Base-by-base conservation (phyloP, 2,329 filamentous ascomycete genomes). In the Aspergillus fructus region DNA sequence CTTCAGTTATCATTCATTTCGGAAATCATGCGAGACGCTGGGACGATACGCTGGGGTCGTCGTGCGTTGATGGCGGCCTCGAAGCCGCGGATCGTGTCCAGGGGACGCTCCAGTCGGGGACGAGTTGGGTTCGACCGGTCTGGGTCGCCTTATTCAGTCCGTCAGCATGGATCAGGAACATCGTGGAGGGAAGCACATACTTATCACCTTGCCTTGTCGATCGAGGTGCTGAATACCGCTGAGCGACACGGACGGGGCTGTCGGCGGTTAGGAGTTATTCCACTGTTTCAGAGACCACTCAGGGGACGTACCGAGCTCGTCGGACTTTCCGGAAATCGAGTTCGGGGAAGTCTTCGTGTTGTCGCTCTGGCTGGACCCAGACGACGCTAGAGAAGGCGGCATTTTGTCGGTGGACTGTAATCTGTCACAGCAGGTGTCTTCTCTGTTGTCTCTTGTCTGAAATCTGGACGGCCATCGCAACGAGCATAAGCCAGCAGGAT, bases 61-160 rank as follows among this genome's bases (percentile, higher is more conserved):
- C 67, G 64, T 7, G 87, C 85, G 67, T 96, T 90, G 68, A 96
- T 96, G 53, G 91, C 90, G 39, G 88, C 90, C 74, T 97, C 91
- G 62, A 96, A 96, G 53, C 89, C 88, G 68, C 91, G 86, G 67
- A 97, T 96, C 1, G 93, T 97, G 68, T 96, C 93, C 46, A 97
- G 81, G 21, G 93, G 93, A 57, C 93, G 87, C 77, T 97, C 93
- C 84, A 91, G 88, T 68, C 92, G 86, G 68, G 84, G 89, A 64
- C 93, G 85, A 13, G 93, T 96, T 13, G 93, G 93, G 70, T 97
- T 97, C 42, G 91, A 96, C 62, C 86, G 84, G 75, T 97, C 93
- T 19, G 93, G 93, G 55, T 97, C 93, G 67, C 84, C 93, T 96
- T 30, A 30, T 30, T 3, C 27, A 4, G 27, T 30, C 27, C 27